Percentiles rank a stretch among this genome's conserved stretches.
These are phyloP conservation scores for Fusarium sp. DNA, from an alignment of 2,329 filamentous ascomycete species.

Conservation along the genomic window DNA sequence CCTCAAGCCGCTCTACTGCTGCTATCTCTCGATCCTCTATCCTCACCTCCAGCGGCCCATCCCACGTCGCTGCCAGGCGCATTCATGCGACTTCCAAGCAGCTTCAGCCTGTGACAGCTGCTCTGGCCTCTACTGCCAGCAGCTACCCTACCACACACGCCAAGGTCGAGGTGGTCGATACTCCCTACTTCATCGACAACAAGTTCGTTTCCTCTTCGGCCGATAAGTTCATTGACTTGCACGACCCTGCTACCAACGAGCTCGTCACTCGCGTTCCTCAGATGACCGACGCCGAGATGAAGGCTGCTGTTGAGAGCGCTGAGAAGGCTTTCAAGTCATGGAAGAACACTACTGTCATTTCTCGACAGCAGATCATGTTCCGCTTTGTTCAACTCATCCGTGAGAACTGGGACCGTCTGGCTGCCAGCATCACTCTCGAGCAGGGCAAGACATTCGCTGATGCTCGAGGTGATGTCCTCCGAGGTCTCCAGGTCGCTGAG, in stretches of 20 bases:
- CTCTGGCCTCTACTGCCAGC: constrained; percentile 65
- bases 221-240: constrained; percentile 79
- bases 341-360: constrained; percentile 77
- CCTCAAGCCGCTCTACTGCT: constrained; percentile 49
- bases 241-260: constrained; percentile 88
- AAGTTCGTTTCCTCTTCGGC: constrained; percentile 76
- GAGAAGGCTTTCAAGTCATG: constrained; percentile 80
- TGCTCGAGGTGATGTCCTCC: constrained; percentile 82
- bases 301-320: constrained; percentile 79
- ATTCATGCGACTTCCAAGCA: constrained; percentile 68
- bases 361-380: constrained; percentile 88
- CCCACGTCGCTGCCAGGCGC: constrained; percentile 60
- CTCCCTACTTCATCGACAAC: constrained; percentile 86
- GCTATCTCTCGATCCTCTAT: constrained; percentile 46
- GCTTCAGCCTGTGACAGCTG: constrained; percentile 61
- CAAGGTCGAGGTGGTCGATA: constrained; percentile 74
- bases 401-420: constrained; percentile 86
- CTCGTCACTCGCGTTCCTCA: constrained; percentile 85
- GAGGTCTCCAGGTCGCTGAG: constrained; percentile 87
- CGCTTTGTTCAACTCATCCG: constrained; percentile 82
- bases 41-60: constrained; percentile 49
- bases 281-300: constrained; percentile 81
- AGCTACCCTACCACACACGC: constrained; percentile 79
- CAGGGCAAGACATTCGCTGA: constrained; percentile 91
- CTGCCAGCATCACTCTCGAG: constrained; percentile 86